phyloP scores from a whole-genome alignment of 2,329 filamentous ascomycete species.

The Aspergillus clavatus region DNA sequence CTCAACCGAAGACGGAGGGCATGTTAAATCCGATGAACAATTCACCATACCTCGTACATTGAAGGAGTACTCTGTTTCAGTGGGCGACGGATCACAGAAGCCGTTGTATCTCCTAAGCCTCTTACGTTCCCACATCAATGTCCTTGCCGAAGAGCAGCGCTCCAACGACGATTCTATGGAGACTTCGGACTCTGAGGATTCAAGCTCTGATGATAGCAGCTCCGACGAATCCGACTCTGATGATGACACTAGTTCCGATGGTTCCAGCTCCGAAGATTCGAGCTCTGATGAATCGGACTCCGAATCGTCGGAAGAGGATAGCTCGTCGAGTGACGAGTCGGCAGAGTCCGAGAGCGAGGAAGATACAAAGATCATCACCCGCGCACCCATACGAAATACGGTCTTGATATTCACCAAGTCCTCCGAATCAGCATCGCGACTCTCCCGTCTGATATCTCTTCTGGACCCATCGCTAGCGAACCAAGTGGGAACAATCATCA shows the following conservation, averaged over 20 bases:
- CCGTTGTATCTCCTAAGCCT: conserved; percentile 81
- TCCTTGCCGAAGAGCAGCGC: conserved; percentile 13
- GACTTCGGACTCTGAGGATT: conserved; percentile 14
- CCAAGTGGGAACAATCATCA: conserved; percentile 67
- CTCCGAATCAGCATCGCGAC: conserved; percentile 79
- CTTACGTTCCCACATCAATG: conserved; percentile 46
- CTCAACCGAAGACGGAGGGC: conserved; percentile 16
- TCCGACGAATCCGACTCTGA: conserved; percentile 35
- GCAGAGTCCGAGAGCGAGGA: conserved; percentile 14
- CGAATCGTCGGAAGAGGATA: conserved; percentile 18
- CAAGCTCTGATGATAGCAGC: conserved; percentile 16
- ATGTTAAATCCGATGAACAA: conserved; percentile 26
- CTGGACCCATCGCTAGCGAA: conserved; percentile 56
- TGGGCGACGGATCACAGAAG: conserved; percentile 66
- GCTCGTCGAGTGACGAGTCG: conserved; percentile 5
- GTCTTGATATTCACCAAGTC: conserved; percentile 86
- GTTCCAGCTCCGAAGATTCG: conserved; percentile 19
- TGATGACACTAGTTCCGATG: conserved; percentile 25
- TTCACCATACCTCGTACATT: conserved; percentile 61
- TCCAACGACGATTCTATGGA: conserved; percentile 4
- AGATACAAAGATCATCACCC: conserved; percentile 18
- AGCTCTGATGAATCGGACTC: conserved; percentile 13
- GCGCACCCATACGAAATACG: conserved; percentile 32
- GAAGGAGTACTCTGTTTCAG: conserved; percentile 61
- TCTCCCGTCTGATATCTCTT: conserved; percentile 71